Evolutionary conservation across 805 yeast species (phyloP).

Genomic region (Wickerhamiella brachini): DNA sequence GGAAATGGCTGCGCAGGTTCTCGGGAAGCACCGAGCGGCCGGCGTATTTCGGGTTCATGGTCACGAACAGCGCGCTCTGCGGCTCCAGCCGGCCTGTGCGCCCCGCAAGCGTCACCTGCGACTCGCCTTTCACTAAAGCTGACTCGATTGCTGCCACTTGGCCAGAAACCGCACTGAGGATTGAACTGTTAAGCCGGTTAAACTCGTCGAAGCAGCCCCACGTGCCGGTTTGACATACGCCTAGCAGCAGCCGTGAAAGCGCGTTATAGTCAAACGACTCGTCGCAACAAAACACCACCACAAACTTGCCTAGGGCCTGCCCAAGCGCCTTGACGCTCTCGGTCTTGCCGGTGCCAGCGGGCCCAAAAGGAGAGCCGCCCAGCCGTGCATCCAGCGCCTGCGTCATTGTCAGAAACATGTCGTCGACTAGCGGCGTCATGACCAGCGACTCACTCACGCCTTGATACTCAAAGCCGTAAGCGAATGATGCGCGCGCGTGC

Average conservation of each 20-base stretch:
- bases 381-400: conserved; percentile 57
- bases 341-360: conserved; percentile 96
- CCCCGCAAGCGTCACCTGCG: conserved; percentile 17
- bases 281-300: conserved; percentile 81
- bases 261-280: conserved; percentile 73
- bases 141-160: conserved; percentile 59
- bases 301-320: conserved; percentile 63
- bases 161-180: conserved; percentile 73
- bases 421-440: conserved; percentile 55
- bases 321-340: conserved; percentile 82
- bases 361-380: conserved; percentile 92
- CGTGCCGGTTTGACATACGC: conserved; percentile 70
- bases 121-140: conserved; percentile 27
- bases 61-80: conserved; percentile 56
- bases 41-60: conserved; percentile 80
- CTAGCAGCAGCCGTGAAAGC: conserved; percentile 61
- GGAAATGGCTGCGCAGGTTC: conserved; percentile 63
- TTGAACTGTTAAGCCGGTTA: conserved; percentile 57
- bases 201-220: conserved; percentile 98
- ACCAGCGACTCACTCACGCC: conserved; percentile 67
- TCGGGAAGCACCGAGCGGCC: conserved; percentile 80
- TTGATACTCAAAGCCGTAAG: conserved; percentile 70
- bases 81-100: conserved; percentile 6
- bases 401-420: conserved; percentile 53
- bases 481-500: conserved; percentile 19